These are phyloP conservation scores for Neonectria ditissima DNA, from an alignment of 2,329 filamentous ascomycete genomes.

Conservation along the genomic window DNA sequence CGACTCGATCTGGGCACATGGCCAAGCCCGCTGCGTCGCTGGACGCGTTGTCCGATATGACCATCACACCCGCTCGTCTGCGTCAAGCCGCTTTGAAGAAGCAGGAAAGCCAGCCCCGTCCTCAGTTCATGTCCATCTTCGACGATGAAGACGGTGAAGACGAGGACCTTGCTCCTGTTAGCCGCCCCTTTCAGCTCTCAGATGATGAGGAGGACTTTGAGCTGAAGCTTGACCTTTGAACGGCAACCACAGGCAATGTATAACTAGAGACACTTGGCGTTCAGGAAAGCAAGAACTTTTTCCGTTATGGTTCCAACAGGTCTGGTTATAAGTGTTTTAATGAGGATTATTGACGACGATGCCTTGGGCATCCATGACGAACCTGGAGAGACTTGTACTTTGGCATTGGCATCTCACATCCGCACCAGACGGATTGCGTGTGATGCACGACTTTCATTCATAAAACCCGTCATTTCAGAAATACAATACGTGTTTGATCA, in stretches of 20 bases:
- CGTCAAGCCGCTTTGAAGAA: conserved; percentile 40
- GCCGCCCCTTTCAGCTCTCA: conserved; percentile 35
- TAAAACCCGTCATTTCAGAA: neutral
- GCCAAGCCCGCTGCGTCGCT: conserved; percentile 32
- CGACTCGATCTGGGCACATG: conserved; percentile 27
- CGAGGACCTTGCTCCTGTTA: conserved; percentile 47
- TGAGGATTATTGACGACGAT: conserved; percentile 14
- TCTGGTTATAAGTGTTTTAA: conserved; percentile 4
- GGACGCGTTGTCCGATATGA: conserved; percentile 48
- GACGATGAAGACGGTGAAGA: conserved; percentile 60
- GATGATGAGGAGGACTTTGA: conserved; percentile 69
- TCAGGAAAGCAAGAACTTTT: conserved; percentile 15
- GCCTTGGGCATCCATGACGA: neutral
- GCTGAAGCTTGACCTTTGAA: conserved; percentile 58
- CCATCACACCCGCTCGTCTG: conserved; percentile 60
- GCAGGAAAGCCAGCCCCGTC: conserved; percentile 50
- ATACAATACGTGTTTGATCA: neutral
- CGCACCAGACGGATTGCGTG: neutral
- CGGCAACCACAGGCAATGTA: conserved; percentile 13
- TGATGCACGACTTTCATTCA: conserved; percentile 17
- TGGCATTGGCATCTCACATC: conserved; percentile 5
- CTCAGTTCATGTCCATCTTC: conserved; percentile 70
- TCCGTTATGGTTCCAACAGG: neutral
- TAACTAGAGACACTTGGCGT: conserved; percentile 36
- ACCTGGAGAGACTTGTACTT: conserved; percentile 7